Conservation (phyloP, 441 rosid genomes). For the Adansonia rubrostipa region DNA sequence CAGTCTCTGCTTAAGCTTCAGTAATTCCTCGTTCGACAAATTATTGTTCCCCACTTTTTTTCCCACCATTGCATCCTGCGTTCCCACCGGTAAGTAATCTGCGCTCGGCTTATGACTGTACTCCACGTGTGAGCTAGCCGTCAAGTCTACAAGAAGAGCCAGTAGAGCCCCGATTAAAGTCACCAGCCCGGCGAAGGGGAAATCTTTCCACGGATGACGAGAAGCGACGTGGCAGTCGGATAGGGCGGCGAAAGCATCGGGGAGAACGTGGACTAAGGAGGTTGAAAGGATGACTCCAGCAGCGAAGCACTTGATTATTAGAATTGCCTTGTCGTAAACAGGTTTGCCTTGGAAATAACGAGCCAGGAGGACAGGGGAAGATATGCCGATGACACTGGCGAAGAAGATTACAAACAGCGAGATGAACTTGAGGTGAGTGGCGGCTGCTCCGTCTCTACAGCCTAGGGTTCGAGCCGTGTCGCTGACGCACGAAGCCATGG, state of each 20-base stretch:
- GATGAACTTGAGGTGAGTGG: constrained; percentile 67
- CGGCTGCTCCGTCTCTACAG: constrained; percentile 67
- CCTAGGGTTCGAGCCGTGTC: constrained; percentile 53
- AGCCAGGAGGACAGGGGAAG: constrained; percentile 70
- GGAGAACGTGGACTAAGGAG: constrained; percentile 87
- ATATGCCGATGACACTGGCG: constrained; percentile 73
- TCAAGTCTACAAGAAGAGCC: constrained; percentile 75
- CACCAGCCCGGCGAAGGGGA: constrained; percentile 81
- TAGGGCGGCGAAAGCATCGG: constrained; percentile 79
- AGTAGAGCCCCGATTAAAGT: constrained; percentile 65
- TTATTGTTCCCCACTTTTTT: constrained; percentile 40
- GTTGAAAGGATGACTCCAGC: constrained; percentile 71
- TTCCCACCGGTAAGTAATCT: constrained; percentile 53
- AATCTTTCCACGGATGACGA: constrained; percentile 80
- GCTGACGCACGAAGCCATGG: constrained; percentile 49
- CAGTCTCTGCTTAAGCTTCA: constrained; percentile 72
- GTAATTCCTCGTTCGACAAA: constrained; percentile 42
- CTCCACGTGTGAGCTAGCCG: constrained; percentile 82
- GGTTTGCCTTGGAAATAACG: constrained; percentile 80
- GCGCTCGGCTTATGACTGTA: constrained; percentile 41
- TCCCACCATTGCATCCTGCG: constrained; percentile 37
- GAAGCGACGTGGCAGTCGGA: constrained; percentile 77
- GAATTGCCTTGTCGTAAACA: constrained; percentile 67
- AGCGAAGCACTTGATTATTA: constrained; percentile 82
- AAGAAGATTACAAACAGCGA: constrained; percentile 65